Base-by-base conservation (phyloP, 2,329 filamentous ascomycete genomes). In the Fusarium decemcellulare region DNA sequence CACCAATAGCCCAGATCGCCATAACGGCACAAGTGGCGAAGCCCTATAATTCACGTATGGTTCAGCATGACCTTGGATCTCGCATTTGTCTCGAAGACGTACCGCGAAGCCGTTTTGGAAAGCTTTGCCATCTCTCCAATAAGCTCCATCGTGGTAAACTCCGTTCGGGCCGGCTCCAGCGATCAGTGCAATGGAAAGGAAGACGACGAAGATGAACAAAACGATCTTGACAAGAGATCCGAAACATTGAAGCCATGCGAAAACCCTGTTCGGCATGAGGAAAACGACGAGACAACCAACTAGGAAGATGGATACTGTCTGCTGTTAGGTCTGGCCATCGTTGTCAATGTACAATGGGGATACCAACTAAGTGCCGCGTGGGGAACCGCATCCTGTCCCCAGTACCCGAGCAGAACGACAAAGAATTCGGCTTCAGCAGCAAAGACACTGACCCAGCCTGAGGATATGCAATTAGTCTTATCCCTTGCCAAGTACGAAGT, bases 1-100 rank as follows among this genome's bases (percentile, higher is more conserved):
- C 64, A 27, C 64, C 56, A 3, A 67, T 56, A n/a, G 64, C 60
- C 64, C 60, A 67, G 8, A 55, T 57, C 3, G 64, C 64, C 4
- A 67, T 27, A 1, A 67, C 48, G 8, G 56, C 47, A 14, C 46
- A 54, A 16, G 54, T 67, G 6, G 64, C 63, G n/a, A 67, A 67
- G 6, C 60, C 63, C 63, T 65, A 7, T 6, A 34, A 7, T 10
- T 34, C 10, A 10, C n/a, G n/a, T n/a, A n/a, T n/a, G n/a, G n/a
- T n/a, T 34, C 30, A 34, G 30, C 30, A 10, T 7, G 30, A 10
- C 30, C 10, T 34, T 10, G 30, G 30, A 34, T 10, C 10, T 6
- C 7, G 29, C 5, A 56, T 8, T 2, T n/a, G n/a, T n/a, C n/a
- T n/a, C n/a, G 15, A 14, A 27, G 40, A 23, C 52, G 42, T 36